Evolutionary conservation across 352 stramenopile genomes (phyloP).

Genomic region (Discostella stelligera): DNA sequence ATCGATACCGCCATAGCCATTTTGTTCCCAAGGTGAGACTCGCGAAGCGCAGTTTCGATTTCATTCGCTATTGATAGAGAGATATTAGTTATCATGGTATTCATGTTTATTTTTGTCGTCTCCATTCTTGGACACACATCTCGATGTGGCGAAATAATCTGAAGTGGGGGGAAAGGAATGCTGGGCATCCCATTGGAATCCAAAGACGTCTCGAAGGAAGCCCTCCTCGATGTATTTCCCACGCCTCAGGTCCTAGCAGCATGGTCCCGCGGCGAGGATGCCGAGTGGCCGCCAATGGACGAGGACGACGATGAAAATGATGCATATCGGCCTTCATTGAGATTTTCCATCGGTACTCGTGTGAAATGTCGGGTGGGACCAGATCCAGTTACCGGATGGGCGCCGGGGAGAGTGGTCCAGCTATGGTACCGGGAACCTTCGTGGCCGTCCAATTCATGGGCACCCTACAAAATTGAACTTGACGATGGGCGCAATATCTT

Average conservation of each 20-base stretch:
- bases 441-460: slow-evolving; percentile 73
- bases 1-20: slow-evolving; percentile 79
- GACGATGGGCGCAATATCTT: slow-evolving; percentile 82
- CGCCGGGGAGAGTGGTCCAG: slow-evolving; percentile 56
- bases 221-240: slow-evolving; percentile 63
- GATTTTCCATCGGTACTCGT: slow-evolving; percentile 64
- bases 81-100: not conserved
- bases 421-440: slow-evolving; percentile 78
- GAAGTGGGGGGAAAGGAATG: slow-evolving; percentile 63
- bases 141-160: too few relatives aligned
- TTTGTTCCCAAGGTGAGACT: slow-evolving; percentile 66
- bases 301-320: slow-evolving; percentile 34
- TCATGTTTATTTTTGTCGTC: not conserved
- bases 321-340: slow-evolving; percentile 50
- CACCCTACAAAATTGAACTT: slow-evolving; percentile 81
- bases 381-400: slow-evolving; percentile 72
- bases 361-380: slow-evolving; percentile 78
- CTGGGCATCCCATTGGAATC: slow-evolving; percentile 72
- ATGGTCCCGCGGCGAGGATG: slow-evolving; percentile 71
- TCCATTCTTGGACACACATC: too few relatives aligned
- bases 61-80: not conserved
- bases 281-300: slow-evolving; percentile 71
- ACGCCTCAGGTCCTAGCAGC: slow-evolving; percentile 69
- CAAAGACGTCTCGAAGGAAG: slow-evolving; percentile 71
- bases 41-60: too few relatives aligned